Evolutionary conservation across 1,284 basidiomycete species (phyloP), one percentile per base, ranked within the genome.

Genomic region (Anthracocystis walkeri): DNA sequence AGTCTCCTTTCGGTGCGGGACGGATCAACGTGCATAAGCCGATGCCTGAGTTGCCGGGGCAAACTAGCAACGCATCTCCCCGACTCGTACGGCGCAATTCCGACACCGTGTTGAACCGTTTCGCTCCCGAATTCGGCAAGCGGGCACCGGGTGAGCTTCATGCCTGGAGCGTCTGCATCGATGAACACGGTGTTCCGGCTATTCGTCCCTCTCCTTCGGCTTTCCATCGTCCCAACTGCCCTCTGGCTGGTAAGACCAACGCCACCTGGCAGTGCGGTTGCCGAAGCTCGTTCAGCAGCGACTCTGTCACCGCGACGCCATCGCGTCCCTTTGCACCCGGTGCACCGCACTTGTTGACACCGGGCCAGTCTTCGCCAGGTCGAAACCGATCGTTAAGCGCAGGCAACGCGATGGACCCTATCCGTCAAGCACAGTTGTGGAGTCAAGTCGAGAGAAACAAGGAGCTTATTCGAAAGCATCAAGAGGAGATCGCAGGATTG

Each of bases 221-320:
- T 7, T 75, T 75, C 38, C 72, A 75, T 35, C 62, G 56, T 27
- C 72, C 72, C 5, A 41, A 29, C 40, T 75, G 72, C 35, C 35
- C 58, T 8, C 51, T 75, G 27, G 72, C 72, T 4, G 72, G 66
- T 41, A 75, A 75, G 33, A 58, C 33, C 52, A 75, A 75, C 18
- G 72, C 72, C 4, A 75, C 72, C 8, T 75, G 72, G 72, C 72
- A 75, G 40, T 75, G 72, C 25, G 72, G 72, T 21, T 75, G 72
- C 16, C 66, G 72, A 20, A 44, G 40, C 21, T 35, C 35, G 23
- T 25, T 45, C 20, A 31, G 33, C 40, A 12, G 23, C 21, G 33
- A 48, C n/a, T 29, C 29, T 20, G 25, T 27, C 16, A 27, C 38
- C 21, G 50, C 25, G 2, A 50, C 58, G 27, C 42, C 40, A n/a